phyloP scores from a whole-genome alignment of 2,329 filamentous ascomycete genomes.

The Sporothrix dimorphospora region DNA sequence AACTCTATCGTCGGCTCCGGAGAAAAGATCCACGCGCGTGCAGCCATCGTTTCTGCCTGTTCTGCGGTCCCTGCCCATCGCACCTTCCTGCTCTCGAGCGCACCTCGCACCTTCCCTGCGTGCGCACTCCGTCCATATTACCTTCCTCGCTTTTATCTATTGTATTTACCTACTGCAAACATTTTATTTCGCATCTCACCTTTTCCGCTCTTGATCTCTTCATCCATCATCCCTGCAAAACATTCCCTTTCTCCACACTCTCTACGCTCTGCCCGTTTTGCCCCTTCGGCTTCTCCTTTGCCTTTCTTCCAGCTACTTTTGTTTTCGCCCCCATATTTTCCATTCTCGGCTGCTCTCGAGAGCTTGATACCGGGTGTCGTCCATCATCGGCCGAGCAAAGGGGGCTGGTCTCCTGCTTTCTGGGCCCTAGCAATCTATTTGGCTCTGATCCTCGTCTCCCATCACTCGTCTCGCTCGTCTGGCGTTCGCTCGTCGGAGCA shows the following conservation, averaged over 20 bases:
- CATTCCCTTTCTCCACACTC: not conserved
- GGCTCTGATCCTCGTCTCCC: not conserved
- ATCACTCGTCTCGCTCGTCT: not conserved
- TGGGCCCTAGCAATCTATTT: slow-evolving; percentile 6
- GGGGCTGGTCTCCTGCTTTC: slow-evolving; percentile 12
- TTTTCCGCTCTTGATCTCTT: not conserved
- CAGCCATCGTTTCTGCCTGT: slow-evolving; percentile 13
- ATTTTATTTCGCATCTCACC: not conserved
- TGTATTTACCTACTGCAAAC: not conserved
- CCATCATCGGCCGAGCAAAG: slow-evolving; percentile 2
- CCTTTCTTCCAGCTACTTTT: not conserved
- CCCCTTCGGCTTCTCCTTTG: not conserved
- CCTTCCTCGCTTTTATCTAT: not conserved
- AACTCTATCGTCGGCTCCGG: not conserved
- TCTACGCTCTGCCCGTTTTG: not conserved
- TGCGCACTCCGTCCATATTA: not conserved
- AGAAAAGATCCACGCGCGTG: not conserved
- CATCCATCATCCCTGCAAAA: slow-evolving; percentile 10
- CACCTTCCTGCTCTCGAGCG: slow-evolving; percentile 10
- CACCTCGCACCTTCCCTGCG: slow-evolving; percentile 2
- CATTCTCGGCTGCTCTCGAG: slow-evolving; percentile 3
- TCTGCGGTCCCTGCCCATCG: not conserved
- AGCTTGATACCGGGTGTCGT: slow-evolving; percentile 3
- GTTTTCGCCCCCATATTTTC: not conserved
- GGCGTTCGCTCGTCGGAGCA: not conserved